These are phyloP conservation scores for Glaciozyma martinii DNA, from an alignment of 768 basidiomycete species.

Conservation along the genomic window DNA sequence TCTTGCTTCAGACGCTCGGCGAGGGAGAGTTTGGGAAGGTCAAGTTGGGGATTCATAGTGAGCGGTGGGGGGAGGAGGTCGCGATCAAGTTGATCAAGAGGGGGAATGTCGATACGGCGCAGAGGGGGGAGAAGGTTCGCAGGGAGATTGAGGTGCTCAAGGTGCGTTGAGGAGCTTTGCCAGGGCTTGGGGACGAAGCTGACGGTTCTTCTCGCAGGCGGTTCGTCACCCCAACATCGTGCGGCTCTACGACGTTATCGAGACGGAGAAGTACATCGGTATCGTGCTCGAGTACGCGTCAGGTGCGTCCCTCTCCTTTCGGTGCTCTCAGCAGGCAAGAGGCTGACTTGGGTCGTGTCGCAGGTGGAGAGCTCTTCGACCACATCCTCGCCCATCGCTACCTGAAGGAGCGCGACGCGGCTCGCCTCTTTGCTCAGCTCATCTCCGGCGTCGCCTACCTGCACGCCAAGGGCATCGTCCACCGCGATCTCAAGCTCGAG, in stretches of 20 bases:
- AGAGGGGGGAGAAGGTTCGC: constrained; percentile 83
- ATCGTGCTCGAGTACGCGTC: constrained; percentile 98
- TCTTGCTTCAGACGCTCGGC: constrained; percentile 88
- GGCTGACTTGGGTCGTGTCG: background rate
- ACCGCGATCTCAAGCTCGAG: constrained; percentile 97
- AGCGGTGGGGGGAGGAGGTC: constrained; percentile 88
- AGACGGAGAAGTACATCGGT: constrained; percentile 99
- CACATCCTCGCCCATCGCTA: constrained; percentile 97
- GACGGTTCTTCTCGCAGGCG: constrained; percentile 47
- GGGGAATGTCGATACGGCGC: constrained; percentile 79
- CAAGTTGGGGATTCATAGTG: constrained; percentile 86
- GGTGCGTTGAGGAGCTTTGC: constrained; percentile 47
- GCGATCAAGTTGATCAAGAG: constrained; percentile 93
- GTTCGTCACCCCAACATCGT: constrained; percentile 98
- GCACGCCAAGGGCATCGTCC: constrained; percentile 97
- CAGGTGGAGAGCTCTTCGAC: constrained; percentile 86
- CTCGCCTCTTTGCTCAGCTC: constrained; percentile 93
- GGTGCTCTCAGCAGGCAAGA: background rate
- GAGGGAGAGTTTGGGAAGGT: constrained; percentile 99
- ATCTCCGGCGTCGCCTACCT: constrained; percentile 98
- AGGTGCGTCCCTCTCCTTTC: constrained; percentile 43
- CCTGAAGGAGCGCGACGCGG: constrained; percentile 85
- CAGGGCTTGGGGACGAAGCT: background rate
- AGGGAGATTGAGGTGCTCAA: constrained; percentile 94
- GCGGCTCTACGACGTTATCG: constrained; percentile 93